phyloP scores from a whole-genome alignment of 805 yeast species.

The Barnettozyma californica region DNA sequence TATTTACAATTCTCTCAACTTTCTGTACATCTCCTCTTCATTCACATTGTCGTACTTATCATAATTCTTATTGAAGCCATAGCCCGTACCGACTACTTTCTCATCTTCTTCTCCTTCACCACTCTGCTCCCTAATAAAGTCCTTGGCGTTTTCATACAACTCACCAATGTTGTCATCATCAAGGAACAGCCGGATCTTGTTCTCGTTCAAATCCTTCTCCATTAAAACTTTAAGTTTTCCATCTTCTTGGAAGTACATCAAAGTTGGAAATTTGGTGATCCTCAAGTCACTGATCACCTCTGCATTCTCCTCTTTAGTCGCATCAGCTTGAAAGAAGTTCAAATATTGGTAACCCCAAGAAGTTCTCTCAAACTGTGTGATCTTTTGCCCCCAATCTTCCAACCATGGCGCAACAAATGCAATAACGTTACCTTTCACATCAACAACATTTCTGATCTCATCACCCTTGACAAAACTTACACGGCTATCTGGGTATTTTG shows the following conservation, averaged over 20 bases:
- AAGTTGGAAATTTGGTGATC: conserved; percentile 29
- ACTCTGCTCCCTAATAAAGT: conserved; percentile 14
- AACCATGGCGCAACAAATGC: conserved; percentile 35
- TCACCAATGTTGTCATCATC: conserved; percentile 24
- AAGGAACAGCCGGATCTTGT: conserved; percentile 25
- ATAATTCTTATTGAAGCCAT: conserved; percentile 1
- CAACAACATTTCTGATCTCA: conserved; percentile 9
- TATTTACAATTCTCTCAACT: conserved; percentile 19
- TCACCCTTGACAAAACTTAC: conserved; percentile 14
- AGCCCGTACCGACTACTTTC: not conserved
- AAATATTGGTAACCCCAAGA: conserved; percentile 23
- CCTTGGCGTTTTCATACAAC: conserved; percentile 8
- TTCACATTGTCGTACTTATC: conserved; percentile 10
- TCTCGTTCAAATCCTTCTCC: conserved; percentile 22
- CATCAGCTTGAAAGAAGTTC: conserved; percentile 31
- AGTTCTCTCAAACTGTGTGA: conserved; percentile 29
- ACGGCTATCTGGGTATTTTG: conserved; percentile 26
- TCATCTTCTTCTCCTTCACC: conserved; percentile 14
- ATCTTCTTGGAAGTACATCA: conserved; percentile 19
- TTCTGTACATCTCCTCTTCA: conserved; percentile 16
- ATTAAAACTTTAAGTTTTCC: conserved; percentile 9
- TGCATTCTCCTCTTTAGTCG: conserved; percentile 24
- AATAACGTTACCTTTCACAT: conserved; percentile 15
- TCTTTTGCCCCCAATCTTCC: conserved; percentile 28
- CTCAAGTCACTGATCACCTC: conserved; percentile 25